phyloP scores from a whole-genome alignment of 768 basidiomycete genomes.

The Tubosaeta brunneosetosa region DNA sequence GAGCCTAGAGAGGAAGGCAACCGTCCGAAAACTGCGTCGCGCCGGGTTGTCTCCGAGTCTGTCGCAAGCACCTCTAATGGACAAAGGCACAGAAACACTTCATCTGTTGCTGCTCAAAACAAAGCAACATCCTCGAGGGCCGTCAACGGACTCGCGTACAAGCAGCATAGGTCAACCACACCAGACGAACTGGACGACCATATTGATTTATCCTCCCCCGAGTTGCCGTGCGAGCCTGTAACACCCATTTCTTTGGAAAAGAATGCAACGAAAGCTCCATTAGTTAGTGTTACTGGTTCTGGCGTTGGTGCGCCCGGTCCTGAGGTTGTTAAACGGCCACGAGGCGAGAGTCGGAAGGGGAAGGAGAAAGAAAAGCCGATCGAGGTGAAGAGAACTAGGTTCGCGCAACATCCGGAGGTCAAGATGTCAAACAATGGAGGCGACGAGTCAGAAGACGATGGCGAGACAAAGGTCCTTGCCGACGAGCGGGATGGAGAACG shows the following conservation, averaged over 20 bases:
- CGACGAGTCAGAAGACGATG: slow-evolving; percentile 9
- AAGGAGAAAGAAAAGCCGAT: slow-evolving; percentile 22
- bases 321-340: slow-evolving; percentile 50
- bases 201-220: slow-evolving; percentile 25
- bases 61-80: slow-evolving; percentile 1
- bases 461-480: background rate
- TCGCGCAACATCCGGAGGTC: slow-evolving; percentile 29
- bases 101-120: background rate
- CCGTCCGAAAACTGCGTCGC: slow-evolving; percentile 1
- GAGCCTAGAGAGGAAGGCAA: background rate
- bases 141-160: background rate
- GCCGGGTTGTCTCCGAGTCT: slow-evolving; percentile 21
- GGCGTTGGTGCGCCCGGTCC: slow-evolving; percentile 41
- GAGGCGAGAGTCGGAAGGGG: slow-evolving; percentile 34
- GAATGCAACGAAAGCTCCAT: slow-evolving; percentile 13
- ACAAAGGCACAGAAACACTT: slow-evolving; percentile 2
- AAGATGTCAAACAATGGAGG: slow-evolving; percentile 21
- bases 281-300: slow-evolving; percentile 1
- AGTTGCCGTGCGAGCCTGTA: slow-evolving; percentile 29
- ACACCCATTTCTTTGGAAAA: slow-evolving; percentile 30
- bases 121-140: slow-evolving; percentile 9
- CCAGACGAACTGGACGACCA: slow-evolving; percentile 13
- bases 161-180: slow-evolving; percentile 5
- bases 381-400: slow-evolving; percentile 44
- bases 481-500: slow-evolving; percentile 18